These are phyloP conservation scores for Prinsepia uniflora DNA, from an alignment of 306 rosid species.

Conservation along the genomic window DNA sequence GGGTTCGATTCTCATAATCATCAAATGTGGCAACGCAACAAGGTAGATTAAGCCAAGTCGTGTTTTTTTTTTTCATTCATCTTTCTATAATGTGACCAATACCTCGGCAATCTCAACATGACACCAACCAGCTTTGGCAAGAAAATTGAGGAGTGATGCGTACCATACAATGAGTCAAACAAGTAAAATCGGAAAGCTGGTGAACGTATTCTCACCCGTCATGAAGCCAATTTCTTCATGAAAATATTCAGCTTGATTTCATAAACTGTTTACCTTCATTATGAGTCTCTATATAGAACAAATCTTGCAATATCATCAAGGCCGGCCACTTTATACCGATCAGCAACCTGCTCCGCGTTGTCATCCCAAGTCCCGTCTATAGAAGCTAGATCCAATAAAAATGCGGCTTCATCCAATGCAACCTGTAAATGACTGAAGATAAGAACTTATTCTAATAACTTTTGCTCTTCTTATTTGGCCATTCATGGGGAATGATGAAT, in stretches of 20 bases:
- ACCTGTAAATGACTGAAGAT: slow-evolving; percentile 43
- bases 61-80: neutral
- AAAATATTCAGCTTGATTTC: neutral
- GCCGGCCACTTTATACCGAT: slow-evolving; percentile 76
- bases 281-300: slow-evolving; percentile 54
- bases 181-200: neutral
- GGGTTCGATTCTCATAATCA: too few relatives aligned
- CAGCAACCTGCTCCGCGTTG: slow-evolving; percentile 56
- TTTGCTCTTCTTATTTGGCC: neutral
- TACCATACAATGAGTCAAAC: neutral
- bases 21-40: neutral
- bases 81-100: neutral
- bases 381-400: slow-evolving; percentile 86
- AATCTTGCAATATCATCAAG: slow-evolving; percentile 65
- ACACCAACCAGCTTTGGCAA: neutral
- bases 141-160: neutral
- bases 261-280: slow-evolving; percentile 1
- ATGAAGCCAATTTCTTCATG: neutral
- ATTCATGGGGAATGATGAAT: slow-evolving; percentile 7
- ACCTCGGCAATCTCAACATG: neutral
- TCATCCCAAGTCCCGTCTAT: slow-evolving; percentile 87
- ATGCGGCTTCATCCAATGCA: slow-evolving; percentile 89
- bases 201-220: neutral
- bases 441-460: neutral
- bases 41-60: neutral